These are phyloP conservation scores for Ustilaginoidea virens DNA, from an alignment of 2,329 filamentous ascomycete genomes.

Conservation along the genomic window DNA sequence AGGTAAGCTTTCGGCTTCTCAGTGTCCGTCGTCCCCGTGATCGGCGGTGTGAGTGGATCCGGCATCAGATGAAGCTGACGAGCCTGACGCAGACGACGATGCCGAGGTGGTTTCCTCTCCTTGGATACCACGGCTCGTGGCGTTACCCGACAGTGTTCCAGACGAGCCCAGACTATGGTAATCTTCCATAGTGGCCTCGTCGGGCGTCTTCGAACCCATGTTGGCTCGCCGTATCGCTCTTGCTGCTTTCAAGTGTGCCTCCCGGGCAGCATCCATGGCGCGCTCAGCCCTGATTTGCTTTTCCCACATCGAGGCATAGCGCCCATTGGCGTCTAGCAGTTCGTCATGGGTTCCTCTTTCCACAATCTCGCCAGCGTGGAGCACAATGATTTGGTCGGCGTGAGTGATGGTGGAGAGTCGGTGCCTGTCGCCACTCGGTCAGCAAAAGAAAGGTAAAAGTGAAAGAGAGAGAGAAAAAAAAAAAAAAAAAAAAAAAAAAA, in stretches of 20 bases:
- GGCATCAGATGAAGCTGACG: slow-evolving; percentile 19
- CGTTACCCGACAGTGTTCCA: slow-evolving; percentile 21
- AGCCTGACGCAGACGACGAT: slow-evolving; percentile 9
- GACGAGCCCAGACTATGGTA: slow-evolving; percentile 31
- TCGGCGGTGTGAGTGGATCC: slow-evolving; percentile 18
- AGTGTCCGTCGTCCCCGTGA: background rate
- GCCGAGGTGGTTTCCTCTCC: slow-evolving; percentile 17
- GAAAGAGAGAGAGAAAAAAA: no score
- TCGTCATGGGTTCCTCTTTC: slow-evolving; percentile 70
- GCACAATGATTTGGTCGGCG: slow-evolving; percentile 71
- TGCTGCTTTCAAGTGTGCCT: slow-evolving; percentile 20
- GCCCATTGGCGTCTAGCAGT: slow-evolving; percentile 52
- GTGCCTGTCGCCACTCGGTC: slow-evolving; percentile 32
- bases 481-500: no score
- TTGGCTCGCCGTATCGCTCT: slow-evolving; percentile 32
- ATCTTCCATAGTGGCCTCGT: slow-evolving; percentile 27
- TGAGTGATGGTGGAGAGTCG: slow-evolving; percentile 74
- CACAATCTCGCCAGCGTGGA: slow-evolving; percentile 59
- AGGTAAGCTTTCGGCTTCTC: no score
- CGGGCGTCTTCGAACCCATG: slow-evolving; percentile 21
- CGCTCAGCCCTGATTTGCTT: slow-evolving; percentile 71
- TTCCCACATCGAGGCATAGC: slow-evolving; percentile 76
- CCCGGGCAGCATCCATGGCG: slow-evolving; percentile 28
- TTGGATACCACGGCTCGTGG: slow-evolving; percentile 15
- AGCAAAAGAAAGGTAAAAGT: slow-evolving; percentile 7